Conservation (phyloP, 1,284 basidiomycete species). For the Puccinia horiana region DNA sequence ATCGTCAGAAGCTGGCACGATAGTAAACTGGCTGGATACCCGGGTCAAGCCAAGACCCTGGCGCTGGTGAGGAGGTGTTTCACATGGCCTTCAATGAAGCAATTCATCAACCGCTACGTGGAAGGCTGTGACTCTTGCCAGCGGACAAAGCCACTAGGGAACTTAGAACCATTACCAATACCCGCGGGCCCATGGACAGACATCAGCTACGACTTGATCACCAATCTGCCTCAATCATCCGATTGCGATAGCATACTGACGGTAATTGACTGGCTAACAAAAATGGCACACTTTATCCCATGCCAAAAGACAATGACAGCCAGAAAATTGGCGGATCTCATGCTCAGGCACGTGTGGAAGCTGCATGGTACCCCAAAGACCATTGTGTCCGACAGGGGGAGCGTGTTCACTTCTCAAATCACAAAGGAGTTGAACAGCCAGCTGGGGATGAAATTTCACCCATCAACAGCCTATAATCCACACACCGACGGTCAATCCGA, state of each 20-base stretch:
- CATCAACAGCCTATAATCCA: conserved; percentile 5
- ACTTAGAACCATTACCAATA: conserved; percentile 57
- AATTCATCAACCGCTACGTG: too few species aligned
- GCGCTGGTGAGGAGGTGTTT: too few species aligned
- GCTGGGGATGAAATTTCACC: neutral
- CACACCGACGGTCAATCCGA: conserved; percentile 33
- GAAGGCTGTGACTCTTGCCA: too few species aligned
- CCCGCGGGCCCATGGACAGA: too few species aligned
- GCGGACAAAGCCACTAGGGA: conserved; percentile 57
- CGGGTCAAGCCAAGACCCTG: conserved; percentile 60
- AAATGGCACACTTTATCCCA: conserved; percentile 6
- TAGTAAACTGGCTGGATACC: conserved; percentile 59
- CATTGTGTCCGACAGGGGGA: conserved; percentile 19
- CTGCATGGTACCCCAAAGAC: too few species aligned
- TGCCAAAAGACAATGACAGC: neutral
- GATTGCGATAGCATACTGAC: neutral
- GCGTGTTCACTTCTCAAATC: conserved; percentile 6
- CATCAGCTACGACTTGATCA: neutral
- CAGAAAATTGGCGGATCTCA: neutral
- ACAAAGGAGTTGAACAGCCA: neutral
- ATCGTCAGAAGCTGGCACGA: too few species aligned
- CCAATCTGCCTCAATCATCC: neutral
- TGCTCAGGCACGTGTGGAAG: neutral
- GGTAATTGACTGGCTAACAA: conserved; percentile 6
- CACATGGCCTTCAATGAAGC: too few species aligned